Base-by-base conservation (phyloP, 108 stramenopile species). In the Seminavis robusta region DNA sequence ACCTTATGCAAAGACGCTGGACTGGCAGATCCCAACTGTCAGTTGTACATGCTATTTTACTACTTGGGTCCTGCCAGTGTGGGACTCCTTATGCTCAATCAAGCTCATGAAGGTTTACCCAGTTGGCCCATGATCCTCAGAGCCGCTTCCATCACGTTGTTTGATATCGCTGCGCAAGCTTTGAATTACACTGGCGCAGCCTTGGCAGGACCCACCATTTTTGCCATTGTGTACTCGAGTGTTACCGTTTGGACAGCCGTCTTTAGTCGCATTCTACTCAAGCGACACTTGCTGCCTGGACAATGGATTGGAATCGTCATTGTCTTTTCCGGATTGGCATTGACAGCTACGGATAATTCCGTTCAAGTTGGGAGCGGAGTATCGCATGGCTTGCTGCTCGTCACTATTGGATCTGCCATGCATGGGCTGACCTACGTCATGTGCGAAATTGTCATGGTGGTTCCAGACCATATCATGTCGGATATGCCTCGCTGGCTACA, bases 161-260 rank as follows among this genome's bases (percentile, higher is more conserved):
- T 83, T 61, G 82, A 89, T 51, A 71, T 81, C 9, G 58, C 72
- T 19, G 81, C 87, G 9, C 78, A 83, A 39, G 64, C 69, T 2
- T 60, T 89, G 83, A 79, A 80, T 21, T 89, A 89, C 51, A 71
- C 83, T 21, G 86, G 86, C 38, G 74, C 80, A 28, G 71, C 67
- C 44, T 52, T 85, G 19, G 80, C 88, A 3, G 88, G 88, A 15
- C 81, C 88, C 25, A 83, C 84, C 27, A 69, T 90, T 10, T 90
- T 90, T 63, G 63, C 84, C 20, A 79, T 90, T 30, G 73, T 90
- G 15, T 90, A 90, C 47, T 73, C 71, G 5, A 67, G 63, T 16
- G 88, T 90, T n/a, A 90, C 84, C 1, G 64, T 85, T 17, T 90
- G 88, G 88, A 68, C 84, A 9, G 88, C 88, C 5, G 21, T 90